Evolutionary conservation across 1,284 basidiomycete genomes (phyloP).

Genomic region (Cryptococcus sp.): DNA sequence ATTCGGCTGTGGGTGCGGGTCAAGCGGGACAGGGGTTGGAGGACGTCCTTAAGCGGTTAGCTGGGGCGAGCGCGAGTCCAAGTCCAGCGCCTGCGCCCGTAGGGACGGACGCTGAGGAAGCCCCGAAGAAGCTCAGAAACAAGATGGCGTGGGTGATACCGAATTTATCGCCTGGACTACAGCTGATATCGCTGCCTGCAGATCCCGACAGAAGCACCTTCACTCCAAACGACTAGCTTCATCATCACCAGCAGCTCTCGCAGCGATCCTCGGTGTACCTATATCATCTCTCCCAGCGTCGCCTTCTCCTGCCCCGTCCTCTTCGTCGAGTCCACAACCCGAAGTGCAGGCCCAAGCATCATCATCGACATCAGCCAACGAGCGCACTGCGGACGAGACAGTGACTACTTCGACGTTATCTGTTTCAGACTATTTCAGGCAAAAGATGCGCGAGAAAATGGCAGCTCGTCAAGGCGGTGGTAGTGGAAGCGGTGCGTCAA

Average conservation of each 20-base stretch:
- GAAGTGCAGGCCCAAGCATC: conserved; percentile 6
- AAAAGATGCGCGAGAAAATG: conserved; percentile 51
- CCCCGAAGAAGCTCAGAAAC: conserved; percentile 30
- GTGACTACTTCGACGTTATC: conserved; percentile 44
- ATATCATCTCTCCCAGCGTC: conserved; percentile 34
- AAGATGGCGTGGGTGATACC: conserved; percentile 48
- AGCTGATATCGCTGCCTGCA: conserved; percentile 17
- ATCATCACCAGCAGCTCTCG: conserved; percentile 50
- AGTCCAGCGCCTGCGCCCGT: conserved; percentile 27
- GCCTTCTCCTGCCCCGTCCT: conserved; percentile 21
- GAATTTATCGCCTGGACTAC: not conserved
- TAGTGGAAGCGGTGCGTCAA: conserved; percentile 1
- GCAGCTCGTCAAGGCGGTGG: conserved; percentile 36
- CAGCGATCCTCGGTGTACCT: conserved; percentile 52
- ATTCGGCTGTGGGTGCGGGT: conserved; percentile 45
- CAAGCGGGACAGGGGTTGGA: conserved; percentile 51
- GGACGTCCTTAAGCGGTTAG: conserved; percentile 48
- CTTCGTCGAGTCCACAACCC: conserved; percentile 20
- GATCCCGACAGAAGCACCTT: conserved; percentile 49
- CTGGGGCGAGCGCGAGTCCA: conserved; percentile 27
- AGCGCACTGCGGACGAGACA: conserved; percentile 34
- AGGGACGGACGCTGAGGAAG: conserved; percentile 18
- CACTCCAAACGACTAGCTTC: conserved; percentile 49
- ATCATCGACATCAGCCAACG: conserved; percentile 1
- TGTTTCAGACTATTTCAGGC: conserved; percentile 51